phyloP scores from a whole-genome alignment of 371 early-diverging fungal genomes.

The Entomophthora muscae region DNA sequence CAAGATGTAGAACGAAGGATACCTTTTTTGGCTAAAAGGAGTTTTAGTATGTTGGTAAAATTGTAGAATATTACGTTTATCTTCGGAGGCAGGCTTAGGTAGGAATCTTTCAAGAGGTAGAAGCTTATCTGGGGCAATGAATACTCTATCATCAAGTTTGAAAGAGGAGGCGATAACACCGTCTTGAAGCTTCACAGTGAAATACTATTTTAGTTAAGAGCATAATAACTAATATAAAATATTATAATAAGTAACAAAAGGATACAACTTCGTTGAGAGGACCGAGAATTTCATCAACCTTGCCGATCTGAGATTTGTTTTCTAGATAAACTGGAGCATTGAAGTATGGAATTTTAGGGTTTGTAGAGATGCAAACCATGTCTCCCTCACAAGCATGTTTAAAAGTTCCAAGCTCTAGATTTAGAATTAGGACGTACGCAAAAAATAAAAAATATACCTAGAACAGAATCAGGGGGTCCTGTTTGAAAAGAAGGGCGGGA shows the following conservation, averaged over 20 bases:
- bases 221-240: background rate
- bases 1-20: constrained; percentile 5
- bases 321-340: constrained; percentile 95
- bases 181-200: constrained; percentile 89
- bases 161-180: constrained; percentile 86
- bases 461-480: background rate
- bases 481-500: background rate
- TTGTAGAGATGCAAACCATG: constrained; percentile 87
- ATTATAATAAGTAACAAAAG: background rate
- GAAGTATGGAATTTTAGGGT: constrained; percentile 94
- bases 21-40: constrained; percentile 28
- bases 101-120: constrained; percentile 91
- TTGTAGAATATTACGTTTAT: constrained; percentile 8
- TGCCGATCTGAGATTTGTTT: constrained; percentile 96
- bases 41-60: constrained; percentile 7
- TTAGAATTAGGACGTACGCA: background rate
- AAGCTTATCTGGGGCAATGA: constrained; percentile 81
- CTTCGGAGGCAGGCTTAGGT: constrained; percentile 79
- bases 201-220: constrained; percentile 24
- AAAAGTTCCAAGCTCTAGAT: constrained; percentile 74
- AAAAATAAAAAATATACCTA: background rate
- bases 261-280: constrained; percentile 78
- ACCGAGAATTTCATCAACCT: constrained; percentile 99
- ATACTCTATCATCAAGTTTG: constrained; percentile 78
- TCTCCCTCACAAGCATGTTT: constrained; percentile 94